Base-by-base conservation (phyloP, 768 basidiomycete species). In the Suillus alpinus region DNA sequence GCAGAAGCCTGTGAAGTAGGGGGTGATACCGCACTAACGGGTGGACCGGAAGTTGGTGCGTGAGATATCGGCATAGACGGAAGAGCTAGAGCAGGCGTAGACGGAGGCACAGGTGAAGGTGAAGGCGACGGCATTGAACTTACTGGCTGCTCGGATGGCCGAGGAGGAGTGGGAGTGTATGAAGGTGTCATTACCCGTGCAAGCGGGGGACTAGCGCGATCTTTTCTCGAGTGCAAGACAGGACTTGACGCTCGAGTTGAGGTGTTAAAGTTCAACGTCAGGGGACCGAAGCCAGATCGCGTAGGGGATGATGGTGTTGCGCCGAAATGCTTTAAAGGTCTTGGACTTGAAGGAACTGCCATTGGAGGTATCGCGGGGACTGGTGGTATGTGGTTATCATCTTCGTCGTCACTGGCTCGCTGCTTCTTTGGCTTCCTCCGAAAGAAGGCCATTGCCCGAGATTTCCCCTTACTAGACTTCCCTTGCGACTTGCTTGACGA, bases 371-470 rank as follows among this genome's bases (percentile, higher is more conserved):
- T 65, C 3, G 73, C 72, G 57, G 72, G 72, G n/a, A 73, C 72
- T 39, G 72, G 72, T 31, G 72, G 72, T 56, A 73, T 62, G 7
- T 16, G 37, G 18, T 67, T 66, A 14, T 73, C 71, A 4, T 72
- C 72, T 20, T 73, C 72, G n/a, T 73, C 70, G 37, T 73, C 72
- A 44, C 72, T 73, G 46, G 43, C 63, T 46, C 56, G 64, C 20
- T 39, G 58, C 41, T 69, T 75, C 60, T 70, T 75, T 12, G 63
- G 41, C n/a, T 70, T 67, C 34, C 73, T 70, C 46, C 73, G 67
- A 60, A 73, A 73, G 65, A 73, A 73, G 20, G 72, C 67, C 64
- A 73, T 70, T 46, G 72, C 72, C 56, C 73, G 72, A 31, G 72
- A 68, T 59, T 67, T 73, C 10, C 69, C 64, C 23, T 61, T 73